Evolutionary conservation across 805 yeast species (phyloP).

Genomic region (Sungouiella blattae): DNA sequence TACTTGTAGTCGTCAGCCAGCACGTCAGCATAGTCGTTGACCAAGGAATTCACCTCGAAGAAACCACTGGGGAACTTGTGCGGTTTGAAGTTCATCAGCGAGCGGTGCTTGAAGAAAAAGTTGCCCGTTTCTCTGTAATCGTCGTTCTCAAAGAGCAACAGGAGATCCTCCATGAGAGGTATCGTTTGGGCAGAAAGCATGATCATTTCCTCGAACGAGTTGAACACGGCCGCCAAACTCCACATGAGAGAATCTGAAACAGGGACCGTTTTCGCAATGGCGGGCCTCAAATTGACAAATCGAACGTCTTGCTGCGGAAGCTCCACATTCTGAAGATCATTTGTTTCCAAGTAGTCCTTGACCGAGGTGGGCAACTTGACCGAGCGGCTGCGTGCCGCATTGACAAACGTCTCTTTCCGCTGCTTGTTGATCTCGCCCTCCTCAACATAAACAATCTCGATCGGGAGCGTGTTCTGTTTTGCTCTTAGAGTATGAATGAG

Average conservation of each 20-base stretch:
- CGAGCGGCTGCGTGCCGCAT: conserved; percentile 6
- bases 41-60: conserved; percentile 24
- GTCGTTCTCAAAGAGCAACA: conserved; percentile 15
- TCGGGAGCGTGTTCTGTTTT: conserved; percentile 26
- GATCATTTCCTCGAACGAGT: conserved; percentile 5
- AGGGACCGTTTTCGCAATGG: conserved; percentile 1
- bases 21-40: conserved; percentile 21
- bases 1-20: conserved; percentile 13
- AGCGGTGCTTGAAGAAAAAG: conserved; percentile 27
- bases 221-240: conserved; percentile 2
- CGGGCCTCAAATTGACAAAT: conserved; percentile 25
- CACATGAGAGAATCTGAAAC: conserved; percentile 3
- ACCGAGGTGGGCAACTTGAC: conserved; percentile 1
- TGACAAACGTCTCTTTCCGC: not conserved
- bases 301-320: conserved; percentile 23
- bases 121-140: conserved; percentile 22
- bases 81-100: conserved; percentile 16
- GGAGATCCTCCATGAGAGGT: conserved; percentile 6
- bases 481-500: conserved; percentile 23
- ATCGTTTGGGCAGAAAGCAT: conserved; percentile 6
- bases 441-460: conserved; percentile 21
- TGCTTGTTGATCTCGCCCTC: conserved; percentile 8
- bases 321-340: not conserved
- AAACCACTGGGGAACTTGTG: conserved; percentile 24
- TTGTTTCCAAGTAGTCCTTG: not conserved